Conservation (phyloP, 2,329 filamentous ascomycete species). For the Colletotrichum liriopes region DNA sequence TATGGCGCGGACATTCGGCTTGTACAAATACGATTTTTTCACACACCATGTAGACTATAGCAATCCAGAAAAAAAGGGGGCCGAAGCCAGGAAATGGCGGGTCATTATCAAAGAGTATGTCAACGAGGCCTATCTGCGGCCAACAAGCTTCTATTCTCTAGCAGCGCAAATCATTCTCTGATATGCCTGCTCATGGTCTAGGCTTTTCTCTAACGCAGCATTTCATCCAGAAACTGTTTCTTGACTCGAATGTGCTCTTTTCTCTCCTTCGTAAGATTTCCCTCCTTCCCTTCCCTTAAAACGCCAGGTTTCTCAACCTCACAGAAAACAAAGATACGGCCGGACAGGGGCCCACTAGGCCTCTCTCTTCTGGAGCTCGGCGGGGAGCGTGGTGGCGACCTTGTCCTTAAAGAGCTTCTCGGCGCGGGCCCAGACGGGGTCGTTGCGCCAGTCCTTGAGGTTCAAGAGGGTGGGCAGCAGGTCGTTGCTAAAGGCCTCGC, state of each 20-base stretch:
- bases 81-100: constrained; percentile 20
- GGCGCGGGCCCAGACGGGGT: constrained; percentile 87
- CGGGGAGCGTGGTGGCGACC: constrained; percentile 76
- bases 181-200: constrained; percentile 12
- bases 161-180: not conserved
- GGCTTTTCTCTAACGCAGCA: constrained; percentile 24
- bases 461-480: constrained; percentile 84
- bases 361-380: constrained; percentile 48
- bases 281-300: constrained; percentile 14
- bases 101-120: constrained; percentile 9
- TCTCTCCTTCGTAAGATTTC: constrained; percentile 3
- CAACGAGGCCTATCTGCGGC: constrained; percentile 9
- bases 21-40: constrained; percentile 28
- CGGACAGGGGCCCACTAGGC: constrained; percentile 39
- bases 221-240: not conserved
- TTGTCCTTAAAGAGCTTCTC: constrained; percentile 89
- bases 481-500: constrained; percentile 85
- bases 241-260: constrained; percentile 15
- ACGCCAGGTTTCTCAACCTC: constrained; percentile 32
- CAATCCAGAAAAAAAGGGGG: constrained; percentile 21
- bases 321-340: constrained; percentile 33
- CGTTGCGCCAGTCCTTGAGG: constrained; percentile 81
- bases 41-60: constrained; percentile 36
- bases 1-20: constrained; percentile 36
- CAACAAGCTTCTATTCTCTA: not conserved